These are phyloP conservation scores for Dillenia suffruticosa DNA, from an alignment of 164 flowering plant genomes.

Conservation along the genomic window DNA sequence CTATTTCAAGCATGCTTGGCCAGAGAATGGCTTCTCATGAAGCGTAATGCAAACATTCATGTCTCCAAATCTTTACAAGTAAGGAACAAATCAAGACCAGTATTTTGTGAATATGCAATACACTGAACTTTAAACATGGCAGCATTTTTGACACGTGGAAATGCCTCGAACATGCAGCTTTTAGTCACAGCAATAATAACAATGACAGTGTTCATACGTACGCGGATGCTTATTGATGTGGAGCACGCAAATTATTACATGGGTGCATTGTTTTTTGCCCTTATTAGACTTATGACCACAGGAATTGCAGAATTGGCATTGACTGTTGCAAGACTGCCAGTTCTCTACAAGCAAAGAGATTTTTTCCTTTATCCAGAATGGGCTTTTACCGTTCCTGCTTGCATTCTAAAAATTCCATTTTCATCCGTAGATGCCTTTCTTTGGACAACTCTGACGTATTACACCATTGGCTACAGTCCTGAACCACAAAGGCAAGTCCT, in stretches of 20 bases:
- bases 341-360: slow-evolving; percentile 31
- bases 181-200: slow-evolving; percentile 21
- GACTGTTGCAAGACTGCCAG: slow-evolving; percentile 21
- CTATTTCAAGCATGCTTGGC: slow-evolving; percentile 39
- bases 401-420: slow-evolving; percentile 27
- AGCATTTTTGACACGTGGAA: too few species aligned
- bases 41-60: slow-evolving; percentile 32
- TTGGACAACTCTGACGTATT: slow-evolving; percentile 37
- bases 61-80: slow-evolving; percentile 40
- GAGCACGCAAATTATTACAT: slow-evolving; percentile 21
- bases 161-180: slow-evolving; percentile 18
- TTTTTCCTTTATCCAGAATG: slow-evolving; percentile 33
- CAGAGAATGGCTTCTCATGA: slow-evolving; percentile 45
- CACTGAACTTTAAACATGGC: too few species aligned
- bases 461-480: slow-evolving; percentile 29
- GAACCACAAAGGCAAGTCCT: slow-evolving; percentile 18
- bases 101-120: too few species aligned
- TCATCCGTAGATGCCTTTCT: slow-evolving; percentile 27
- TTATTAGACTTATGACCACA: slow-evolving; percentile 14
- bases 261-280: slow-evolving; percentile 24
- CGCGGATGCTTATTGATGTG: slow-evolving; percentile 19
- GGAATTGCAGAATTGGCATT: slow-evolving; percentile 26
- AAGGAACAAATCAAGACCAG: background rate
- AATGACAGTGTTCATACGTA: slow-evolving; percentile 26
- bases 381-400: slow-evolving; percentile 30